Conservation (phyloP, 2,329 filamentous ascomycete genomes). For the Mycosphaerella sp. region DNA sequence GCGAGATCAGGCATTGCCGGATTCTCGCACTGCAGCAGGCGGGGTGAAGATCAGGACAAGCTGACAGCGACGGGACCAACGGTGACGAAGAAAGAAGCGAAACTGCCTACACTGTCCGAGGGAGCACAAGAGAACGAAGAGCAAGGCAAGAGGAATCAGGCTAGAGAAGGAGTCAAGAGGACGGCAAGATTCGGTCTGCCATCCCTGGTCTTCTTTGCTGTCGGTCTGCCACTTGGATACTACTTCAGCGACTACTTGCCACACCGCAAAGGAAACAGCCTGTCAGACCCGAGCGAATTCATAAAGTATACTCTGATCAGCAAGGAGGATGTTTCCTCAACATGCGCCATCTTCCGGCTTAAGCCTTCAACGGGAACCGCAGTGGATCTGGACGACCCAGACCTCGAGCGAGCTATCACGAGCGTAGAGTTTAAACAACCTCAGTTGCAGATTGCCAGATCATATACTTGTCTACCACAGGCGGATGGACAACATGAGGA, state of each 20-base stretch:
- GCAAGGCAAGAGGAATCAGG: slow-evolving; percentile 7
- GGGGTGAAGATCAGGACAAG: neutral
- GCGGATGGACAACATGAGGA: slow-evolving; percentile 29
- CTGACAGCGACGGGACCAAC: neutral
- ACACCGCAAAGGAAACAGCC: neutral
- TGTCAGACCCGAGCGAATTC: slow-evolving; percentile 21
- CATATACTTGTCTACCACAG: slow-evolving; percentile 82
- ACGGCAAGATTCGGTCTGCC: slow-evolving; percentile 13
- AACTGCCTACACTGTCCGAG: neutral
- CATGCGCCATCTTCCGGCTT: slow-evolving; percentile 64
- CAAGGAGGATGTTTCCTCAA: slow-evolving; percentile 58
- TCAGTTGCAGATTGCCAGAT: slow-evolving; percentile 80
- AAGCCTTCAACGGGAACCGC: slow-evolving; percentile 34
- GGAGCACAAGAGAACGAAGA: slow-evolving; percentile 1
- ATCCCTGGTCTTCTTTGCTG: slow-evolving; percentile 21
- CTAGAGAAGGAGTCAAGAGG: neutral
- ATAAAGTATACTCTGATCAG: slow-evolving; percentile 54
- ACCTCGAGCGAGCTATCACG: slow-evolving; percentile 59
- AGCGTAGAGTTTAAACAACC: slow-evolving; percentile 93
- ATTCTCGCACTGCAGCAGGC: slow-evolving; percentile 8
- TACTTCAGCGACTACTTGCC: slow-evolving; percentile 15
- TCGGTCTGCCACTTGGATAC: slow-evolving; percentile 22
- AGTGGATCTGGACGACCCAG: slow-evolving; percentile 20
- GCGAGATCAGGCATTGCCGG: slow-evolving; percentile 1
- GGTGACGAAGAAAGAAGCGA: slow-evolving; percentile 2